phyloP scores from a whole-genome alignment of 225 moss, liverwort and hornwort genomes.

The Pleurozium schreberi region DNA sequence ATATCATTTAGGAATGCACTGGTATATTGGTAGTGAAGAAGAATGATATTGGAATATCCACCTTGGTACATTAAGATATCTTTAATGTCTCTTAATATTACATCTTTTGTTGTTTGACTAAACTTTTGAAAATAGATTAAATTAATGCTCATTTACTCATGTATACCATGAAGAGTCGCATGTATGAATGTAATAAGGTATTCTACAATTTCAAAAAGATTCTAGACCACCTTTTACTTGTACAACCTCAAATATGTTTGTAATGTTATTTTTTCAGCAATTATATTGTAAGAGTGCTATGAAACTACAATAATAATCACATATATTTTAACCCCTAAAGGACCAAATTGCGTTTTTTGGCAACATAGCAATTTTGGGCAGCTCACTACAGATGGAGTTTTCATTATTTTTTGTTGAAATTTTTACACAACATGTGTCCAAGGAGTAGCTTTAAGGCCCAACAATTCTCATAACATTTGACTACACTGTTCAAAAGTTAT shows the following conservation, averaged over 20 bases:
- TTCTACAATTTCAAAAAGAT: neutral
- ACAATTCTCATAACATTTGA: too few species aligned
- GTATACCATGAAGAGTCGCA: neutral
- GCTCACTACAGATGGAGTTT: too few species aligned
- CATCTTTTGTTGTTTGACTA: neutral
- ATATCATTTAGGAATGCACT: neutral
- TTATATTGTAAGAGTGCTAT: neutral
- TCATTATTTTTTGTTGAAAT: too few species aligned
- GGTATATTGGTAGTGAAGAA: neutral
- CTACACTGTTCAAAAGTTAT: too few species aligned
- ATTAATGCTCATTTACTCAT: neutral
- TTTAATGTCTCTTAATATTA: neutral
- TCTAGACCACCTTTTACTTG: neutral
- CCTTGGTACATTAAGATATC: neutral
- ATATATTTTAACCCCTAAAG: too few species aligned
- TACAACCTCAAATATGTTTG: neutral
- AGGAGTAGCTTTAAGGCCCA: too few species aligned
- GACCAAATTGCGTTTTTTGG: too few species aligned
- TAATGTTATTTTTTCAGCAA: neutral
- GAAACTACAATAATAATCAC: neutral
- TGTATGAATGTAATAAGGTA: neutral
- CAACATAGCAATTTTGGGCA: too few species aligned
- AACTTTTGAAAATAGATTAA: neutral
- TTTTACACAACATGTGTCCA: too few species aligned
- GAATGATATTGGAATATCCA: rapidly evolving